A percentile compares a stretch with the other conserved stretches of the same genome.
phyloP scores from a whole-genome alignment of 2,329 filamentous ascomycete species.

The Pseudofabraea citricarpa region DNA sequence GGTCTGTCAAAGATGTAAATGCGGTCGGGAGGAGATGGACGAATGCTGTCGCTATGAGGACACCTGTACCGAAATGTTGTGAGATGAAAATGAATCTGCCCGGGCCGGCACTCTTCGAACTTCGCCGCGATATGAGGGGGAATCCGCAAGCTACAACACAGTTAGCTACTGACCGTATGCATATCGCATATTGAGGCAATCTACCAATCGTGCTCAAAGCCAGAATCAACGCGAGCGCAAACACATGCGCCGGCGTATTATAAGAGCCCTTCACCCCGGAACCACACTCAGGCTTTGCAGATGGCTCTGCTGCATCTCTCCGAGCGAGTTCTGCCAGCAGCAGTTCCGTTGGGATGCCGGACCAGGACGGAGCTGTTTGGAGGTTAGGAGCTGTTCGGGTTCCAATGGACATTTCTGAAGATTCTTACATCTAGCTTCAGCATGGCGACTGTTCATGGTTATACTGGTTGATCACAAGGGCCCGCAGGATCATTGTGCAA shows the following conservation, averaged over 20 bases:
- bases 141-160: conserved; percentile 31
- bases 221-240: conserved; percentile 53
- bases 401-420: background rate
- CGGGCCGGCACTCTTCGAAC: conserved; percentile 20
- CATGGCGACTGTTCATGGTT: background rate
- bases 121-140: conserved; percentile 26
- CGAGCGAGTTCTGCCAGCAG: conserved; percentile 44
- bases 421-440: background rate
- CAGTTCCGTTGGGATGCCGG: conserved; percentile 25
- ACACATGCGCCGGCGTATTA: conserved; percentile 50
- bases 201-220: conserved; percentile 46
- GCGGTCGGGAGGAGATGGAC: conserved; percentile 64
- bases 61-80: conserved; percentile 74
- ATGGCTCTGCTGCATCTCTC: conserved; percentile 35
- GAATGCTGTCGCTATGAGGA: conserved; percentile 82
- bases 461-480: background rate
- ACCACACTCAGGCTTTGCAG: conserved; percentile 43
- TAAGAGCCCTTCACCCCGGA: conserved; percentile 44
- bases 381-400: conserved; percentile 6
- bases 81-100: conserved; percentile 46
- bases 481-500: background rate
- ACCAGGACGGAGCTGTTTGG: conserved; percentile 16
- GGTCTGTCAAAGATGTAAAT: conserved; percentile 54
- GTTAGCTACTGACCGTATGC: too few relatives aligned
- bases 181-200: too few relatives aligned